Base-by-base conservation (phyloP, 192 early-diverging fungal species). In the Anaeromyces robustus region DNA sequence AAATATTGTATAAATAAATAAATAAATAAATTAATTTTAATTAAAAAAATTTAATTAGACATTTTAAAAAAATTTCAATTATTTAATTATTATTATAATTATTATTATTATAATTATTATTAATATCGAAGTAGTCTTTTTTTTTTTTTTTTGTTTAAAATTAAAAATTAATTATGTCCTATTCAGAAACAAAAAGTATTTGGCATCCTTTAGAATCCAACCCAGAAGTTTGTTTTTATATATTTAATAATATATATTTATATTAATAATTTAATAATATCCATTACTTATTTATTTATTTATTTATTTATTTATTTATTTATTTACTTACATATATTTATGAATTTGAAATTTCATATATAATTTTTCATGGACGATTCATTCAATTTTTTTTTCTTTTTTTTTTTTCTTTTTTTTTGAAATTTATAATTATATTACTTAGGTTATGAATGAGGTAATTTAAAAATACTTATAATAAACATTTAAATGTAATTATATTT, bases 151-250 rank as follows among this genome's bases (percentile, higher is more conserved):
- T n/a, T n/a, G 12, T 7, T 3, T 41, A 14, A 41, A 12, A 41
- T 1, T 41, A 14, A 41, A 41, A 14, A 14, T 14, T 41, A 14
- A 52, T 2, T 22, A 52, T 52, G 43, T 52, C 43, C 22, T 52
- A 52, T 52, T 52, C 43, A 22, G 43, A 86, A 79, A 82, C 82
- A 31, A 88, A 86, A 81, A 79, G 88, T 11, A 84, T 85, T 80
- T 97, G 96, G 96, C 80, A 95, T 18, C 95, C 96, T 12, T 90
- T 97, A 43, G 96, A 97, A 86, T 93, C 94, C 2, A 94, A 95
- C 80, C 96, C 96, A 43, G 91, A 95, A 31, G 94, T 94, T 83
- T 86, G 34, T 77, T 29, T 9, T n/a, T n/a, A n/a, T 34, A 22
- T 80, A 17, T 14, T 39, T 14, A 39, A 4, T 39, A 39, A 39